Evolutionary conservation across 2,329 filamentous ascomycete genomes (phyloP), one percentile per base, ranked within the genome.

Genomic region (Alternaria brassicae): DNA sequence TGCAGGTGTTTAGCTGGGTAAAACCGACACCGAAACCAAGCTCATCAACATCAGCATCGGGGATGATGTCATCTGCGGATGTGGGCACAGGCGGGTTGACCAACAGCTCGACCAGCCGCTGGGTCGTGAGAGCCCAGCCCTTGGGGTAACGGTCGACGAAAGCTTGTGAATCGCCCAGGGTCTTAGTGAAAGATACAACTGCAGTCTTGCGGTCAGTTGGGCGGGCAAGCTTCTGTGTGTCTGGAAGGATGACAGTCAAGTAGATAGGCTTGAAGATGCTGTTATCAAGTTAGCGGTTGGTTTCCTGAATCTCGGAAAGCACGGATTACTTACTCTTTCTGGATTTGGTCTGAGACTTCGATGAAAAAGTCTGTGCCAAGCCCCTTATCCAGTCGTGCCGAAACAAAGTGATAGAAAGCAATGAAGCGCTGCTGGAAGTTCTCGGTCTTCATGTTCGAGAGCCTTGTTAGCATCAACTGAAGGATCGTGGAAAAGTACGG

Each of bases 1-100:
- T 92, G 81, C 94, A 95, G 0, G 94, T 97, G 81, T 94, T 96
- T 63, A 99, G 85, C 30, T 91, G 89, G 0, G 95, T 98, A 80
- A 96, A 99, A 8, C 93, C 94, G 65, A 97, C 89, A 25, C 95
- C 95, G 73, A 99, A 99, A 27, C 92, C 90, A 67, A 97, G 88
- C 76, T 99, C 95, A 71, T 99, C 95, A 25, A 97, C 91, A 71
- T 98, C 94, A 3, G 92, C 89, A 75, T 98, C 95, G 10, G 88
- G 86, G 63, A 96, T 89, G 50, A 91, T 81, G 67, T 96, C 92
- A 57, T 89, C 89, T 34, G 85, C 81, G 1, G 89, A 86, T 15
- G 82, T 80, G 6, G 85, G 83, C 4, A 94, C 86, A 34, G 94
- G 93, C 25, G 94, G 92, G 78, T 97, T 96, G 74, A 94, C 90